Base-by-base conservation (phyloP, 805 yeast species). In the Grigorovia yakushimaensis region DNA sequence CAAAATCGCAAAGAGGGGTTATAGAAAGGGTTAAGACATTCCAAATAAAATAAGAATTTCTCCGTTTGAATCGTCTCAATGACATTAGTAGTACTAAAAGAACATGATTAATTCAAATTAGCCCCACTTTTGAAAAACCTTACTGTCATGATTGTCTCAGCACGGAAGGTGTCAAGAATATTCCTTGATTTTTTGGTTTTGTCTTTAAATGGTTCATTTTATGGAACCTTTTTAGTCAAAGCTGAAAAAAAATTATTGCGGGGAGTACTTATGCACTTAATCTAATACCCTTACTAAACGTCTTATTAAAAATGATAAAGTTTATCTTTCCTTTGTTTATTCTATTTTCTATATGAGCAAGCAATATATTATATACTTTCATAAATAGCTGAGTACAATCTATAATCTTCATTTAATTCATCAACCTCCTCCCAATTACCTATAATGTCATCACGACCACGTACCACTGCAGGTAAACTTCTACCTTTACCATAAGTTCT, bases 351-450 rank as follows among this genome's bases (percentile, higher is more conserved):
- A 22, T 39, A 39, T 21, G 22, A 10, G 11, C n/a, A 36, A 11
- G 10, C 8, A 3, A 5, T 13, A 20, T 13, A 19, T 24, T 55
- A 81, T 44, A 78, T 69, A 15, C 82, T 77, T 59, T 83, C 88
- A 54, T 79, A 83, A 33, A 84, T 73, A 41, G 83, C 64, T 46
- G 80, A 80, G 45, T 77, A 68, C 43, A 85, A 76, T 46, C 73
- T 74, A 59, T 82, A 83, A 44, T 81, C 83, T 62, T 88, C 96
- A 62, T 87, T 87, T 39, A 88, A 88, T 42, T 87, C 93, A 46
- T 85, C 91, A 48, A 88, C 76, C 55, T 83, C 94, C 58, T 81
- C 79, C 82, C 85, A 85, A 61, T 87, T 84, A 2, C 96, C 96
- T 52, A 88, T 81, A 49, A 79, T 76, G 54, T 82, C 89, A 56